phyloP scores from a whole-genome alignment of 345 rosid genomes.

The Garcia nutans region DNA sequence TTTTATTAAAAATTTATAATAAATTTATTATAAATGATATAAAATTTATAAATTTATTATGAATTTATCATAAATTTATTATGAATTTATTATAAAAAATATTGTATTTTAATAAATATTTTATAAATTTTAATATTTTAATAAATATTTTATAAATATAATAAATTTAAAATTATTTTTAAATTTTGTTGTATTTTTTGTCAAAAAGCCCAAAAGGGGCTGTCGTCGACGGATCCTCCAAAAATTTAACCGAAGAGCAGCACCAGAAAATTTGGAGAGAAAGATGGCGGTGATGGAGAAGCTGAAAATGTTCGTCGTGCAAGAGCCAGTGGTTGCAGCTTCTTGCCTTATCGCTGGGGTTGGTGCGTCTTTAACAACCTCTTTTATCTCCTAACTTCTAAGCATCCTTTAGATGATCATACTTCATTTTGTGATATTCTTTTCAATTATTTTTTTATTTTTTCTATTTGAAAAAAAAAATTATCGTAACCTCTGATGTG shows the following conservation, averaged over 20 bases:
- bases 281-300: constrained; percentile 80
- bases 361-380: constrained; percentile 38
- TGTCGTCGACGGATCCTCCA: background rate
- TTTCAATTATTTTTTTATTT: background rate
- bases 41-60: no score
- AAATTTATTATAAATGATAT: no score
- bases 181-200: no score
- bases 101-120: no score
- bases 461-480: background rate
- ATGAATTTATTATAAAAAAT: no score
- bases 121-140: no score
- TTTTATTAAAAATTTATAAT: no score
- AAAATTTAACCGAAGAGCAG: background rate
- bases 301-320: constrained; percentile 78
- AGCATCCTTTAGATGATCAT: background rate
- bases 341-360: constrained; percentile 83
- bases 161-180: no score
- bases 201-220: no score
- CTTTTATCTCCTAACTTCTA: background rate
- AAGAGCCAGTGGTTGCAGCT: constrained; percentile 89
- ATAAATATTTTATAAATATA: no score
- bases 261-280: constrained; percentile 10
- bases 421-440: no score
- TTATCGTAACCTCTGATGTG: background rate
- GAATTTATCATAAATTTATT: no score